A percentile compares a stretch with the other conserved stretches of the same genome.
Evolutionary conservation across 2,329 filamentous ascomycete species (phyloP).

Genomic region (Beauveria brongniartii): DNA sequence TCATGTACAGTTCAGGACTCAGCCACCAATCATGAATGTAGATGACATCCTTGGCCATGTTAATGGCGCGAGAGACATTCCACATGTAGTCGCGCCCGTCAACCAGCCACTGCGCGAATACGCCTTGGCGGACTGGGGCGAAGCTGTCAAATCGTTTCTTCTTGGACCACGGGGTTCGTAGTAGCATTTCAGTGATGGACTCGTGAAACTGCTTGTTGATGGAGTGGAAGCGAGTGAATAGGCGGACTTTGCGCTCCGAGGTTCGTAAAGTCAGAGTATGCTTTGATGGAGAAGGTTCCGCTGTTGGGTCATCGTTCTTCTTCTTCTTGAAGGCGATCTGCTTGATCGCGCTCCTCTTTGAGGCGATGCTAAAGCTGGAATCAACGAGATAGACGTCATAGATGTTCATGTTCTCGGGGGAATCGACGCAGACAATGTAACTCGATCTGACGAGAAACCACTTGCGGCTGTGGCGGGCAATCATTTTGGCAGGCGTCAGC

Average conservation of each 20-base stretch:
- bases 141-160: slow-evolving; percentile 88
- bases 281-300: slow-evolving; percentile 36
- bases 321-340: slow-evolving; percentile 52
- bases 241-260: slow-evolving; percentile 82
- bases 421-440: slow-evolving; percentile 97
- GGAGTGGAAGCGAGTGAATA: slow-evolving; percentile 84
- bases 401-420: slow-evolving; percentile 96
- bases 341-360: slow-evolving; percentile 55
- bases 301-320: slow-evolving; percentile 36
- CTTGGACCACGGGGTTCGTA: slow-evolving; percentile 73
- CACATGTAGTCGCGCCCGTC: slow-evolving; percentile 99
- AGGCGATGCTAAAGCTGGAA: slow-evolving; percentile 72
- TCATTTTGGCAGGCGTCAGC: slow-evolving; percentile 68
- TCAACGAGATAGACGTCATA: slow-evolving; percentile 99
- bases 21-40: slow-evolving; percentile 99
- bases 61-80: slow-evolving; percentile 94
- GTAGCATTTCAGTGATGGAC: slow-evolving; percentile 79
- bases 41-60: slow-evolving; percentile 94
- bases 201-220: slow-evolving; percentile 89
- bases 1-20: slow-evolving; percentile 91
- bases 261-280: slow-evolving; percentile 84
- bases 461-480: slow-evolving; percentile 78
- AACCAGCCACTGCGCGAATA: slow-evolving; percentile 93
- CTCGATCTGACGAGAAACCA: slow-evolving; percentile 98
- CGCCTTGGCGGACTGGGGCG: slow-evolving; percentile 76